These are phyloP conservation scores for Ascoidea asiatica DNA, from an alignment of 805 yeast genomes.

Conservation along the genomic window DNA sequence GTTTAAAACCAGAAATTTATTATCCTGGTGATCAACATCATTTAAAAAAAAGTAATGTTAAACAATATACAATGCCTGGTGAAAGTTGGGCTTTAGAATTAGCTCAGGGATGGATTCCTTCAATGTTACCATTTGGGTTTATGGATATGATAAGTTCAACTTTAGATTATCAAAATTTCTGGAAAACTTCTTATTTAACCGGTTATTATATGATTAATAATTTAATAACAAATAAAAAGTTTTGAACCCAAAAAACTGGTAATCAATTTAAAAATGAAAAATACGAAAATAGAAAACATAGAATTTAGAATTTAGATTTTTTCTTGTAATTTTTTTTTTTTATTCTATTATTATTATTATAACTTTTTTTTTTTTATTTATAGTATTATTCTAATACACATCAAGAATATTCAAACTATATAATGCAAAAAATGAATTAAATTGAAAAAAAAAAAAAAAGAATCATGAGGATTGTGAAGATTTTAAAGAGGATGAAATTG, in stretches of 20 bases:
- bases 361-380: no score
- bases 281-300: no score
- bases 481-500: no score
- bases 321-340: no score
- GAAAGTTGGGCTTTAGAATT: constrained; percentile 84
- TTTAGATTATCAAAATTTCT: constrained; percentile 57
- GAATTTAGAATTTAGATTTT: no score
- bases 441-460: no score
- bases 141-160: constrained; percentile 71
- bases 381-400: neutral
- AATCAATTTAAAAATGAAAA: no score
- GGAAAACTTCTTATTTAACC: constrained; percentile 58
- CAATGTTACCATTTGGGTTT: constrained; percentile 95
- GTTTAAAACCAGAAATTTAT: constrained; percentile 56
- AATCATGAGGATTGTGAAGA: no score
- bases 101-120: constrained; percentile 98
- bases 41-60: constrained; percentile 54
- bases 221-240: no score
- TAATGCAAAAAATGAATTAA: neutral
- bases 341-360: neutral
- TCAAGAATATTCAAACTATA: neutral
- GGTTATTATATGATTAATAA: constrained; percentile 68
- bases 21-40: constrained; percentile 82
- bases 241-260: no score
- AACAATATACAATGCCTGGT: constrained; percentile 77